Evolutionary conservation across 371 early-diverging fungal species (phyloP).

Genomic region (Apophysomyces elegans): DNA sequence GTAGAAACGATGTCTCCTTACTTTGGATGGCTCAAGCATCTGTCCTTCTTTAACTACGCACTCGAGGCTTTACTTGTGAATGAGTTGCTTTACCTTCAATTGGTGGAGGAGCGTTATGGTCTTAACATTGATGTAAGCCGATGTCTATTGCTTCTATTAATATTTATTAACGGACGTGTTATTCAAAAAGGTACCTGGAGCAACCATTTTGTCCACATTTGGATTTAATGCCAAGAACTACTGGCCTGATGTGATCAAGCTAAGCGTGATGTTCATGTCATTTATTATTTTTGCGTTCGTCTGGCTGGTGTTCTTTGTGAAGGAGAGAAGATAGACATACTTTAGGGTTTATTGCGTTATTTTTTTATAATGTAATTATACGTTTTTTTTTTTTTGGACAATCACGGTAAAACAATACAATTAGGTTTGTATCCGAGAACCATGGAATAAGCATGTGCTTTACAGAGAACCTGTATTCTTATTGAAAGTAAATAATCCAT

Average conservation of each 20-base stretch:
- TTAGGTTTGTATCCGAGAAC: too few species aligned
- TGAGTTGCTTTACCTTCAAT: constrained; percentile 77
- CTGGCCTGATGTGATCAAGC: constrained; percentile 80
- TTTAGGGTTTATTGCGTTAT: neutral
- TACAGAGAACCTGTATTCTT: neutral
- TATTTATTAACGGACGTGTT: constrained; percentile 3
- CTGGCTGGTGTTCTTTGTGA: constrained; percentile 84
- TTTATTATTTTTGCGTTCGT: constrained; percentile 76
- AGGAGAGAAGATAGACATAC: constrained; percentile 71
- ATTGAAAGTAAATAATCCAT: too few species aligned
- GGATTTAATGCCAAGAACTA: constrained; percentile 87
- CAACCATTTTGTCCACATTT: constrained; percentile 86
- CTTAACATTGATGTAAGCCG: constrained; percentile 72
- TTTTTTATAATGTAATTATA: neutral
- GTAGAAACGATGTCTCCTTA: constrained; percentile 76
- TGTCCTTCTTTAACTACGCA: constrained; percentile 89
- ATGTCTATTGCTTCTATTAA: constrained; percentile 2
- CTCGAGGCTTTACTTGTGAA: constrained; percentile 90
- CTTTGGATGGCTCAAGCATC: constrained; percentile 78
- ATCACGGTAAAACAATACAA: too few species aligned
- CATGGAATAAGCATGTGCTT: neutral
- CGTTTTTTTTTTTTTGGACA: constrained; percentile 13
- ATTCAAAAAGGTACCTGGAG: constrained; percentile 72
- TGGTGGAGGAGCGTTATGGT: constrained; percentile 83
- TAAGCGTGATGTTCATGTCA: constrained; percentile 61